These are phyloP conservation scores for Botrytis tulipae DNA, from an alignment of 2,329 filamentous ascomycete genomes.

Conservation along the genomic window DNA sequence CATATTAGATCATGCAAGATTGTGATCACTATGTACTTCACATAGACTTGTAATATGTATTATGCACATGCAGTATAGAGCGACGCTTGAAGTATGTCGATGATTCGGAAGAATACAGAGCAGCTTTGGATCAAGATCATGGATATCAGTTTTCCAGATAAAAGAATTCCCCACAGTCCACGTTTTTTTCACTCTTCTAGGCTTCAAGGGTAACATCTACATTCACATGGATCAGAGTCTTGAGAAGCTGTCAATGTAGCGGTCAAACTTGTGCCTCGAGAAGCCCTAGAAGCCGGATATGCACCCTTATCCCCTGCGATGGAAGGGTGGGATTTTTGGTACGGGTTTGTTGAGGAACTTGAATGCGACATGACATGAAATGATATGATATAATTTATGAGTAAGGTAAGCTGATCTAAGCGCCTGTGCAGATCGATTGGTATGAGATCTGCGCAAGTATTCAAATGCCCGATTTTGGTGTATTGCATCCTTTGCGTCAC, in stretches of 20 bases:
- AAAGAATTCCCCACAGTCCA: slow-evolving; percentile 9
- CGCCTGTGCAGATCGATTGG: slow-evolving; percentile 1
- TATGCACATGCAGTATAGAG: neutral
- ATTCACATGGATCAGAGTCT: neutral
- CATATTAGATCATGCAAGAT: neutral
- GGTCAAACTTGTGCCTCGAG: slow-evolving; percentile 15
- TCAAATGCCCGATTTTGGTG: neutral
- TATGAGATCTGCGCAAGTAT: slow-evolving; percentile 11
- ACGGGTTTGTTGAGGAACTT: neutral
- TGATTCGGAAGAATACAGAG: neutral
- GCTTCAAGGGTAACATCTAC: neutral
- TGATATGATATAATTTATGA: neutral
- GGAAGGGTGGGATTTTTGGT: neutral
- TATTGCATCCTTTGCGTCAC: slow-evolving; percentile 8
- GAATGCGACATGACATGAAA: neutral
- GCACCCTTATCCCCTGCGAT: neutral
- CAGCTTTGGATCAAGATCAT: neutral
- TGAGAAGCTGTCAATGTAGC: slow-evolving; percentile 15
- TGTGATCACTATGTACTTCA: neutral
- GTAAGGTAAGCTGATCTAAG: slow-evolving; percentile 21
- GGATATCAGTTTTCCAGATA: neutral
- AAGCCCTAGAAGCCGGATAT: neutral
- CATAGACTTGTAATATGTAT: neutral
- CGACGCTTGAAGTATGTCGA: neutral
- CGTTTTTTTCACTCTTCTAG: slow-evolving; percentile 12